Evolutionary conservation across 306 rosid species (phyloP).

Genomic region (Astragalus glycyphyllos): DNA sequence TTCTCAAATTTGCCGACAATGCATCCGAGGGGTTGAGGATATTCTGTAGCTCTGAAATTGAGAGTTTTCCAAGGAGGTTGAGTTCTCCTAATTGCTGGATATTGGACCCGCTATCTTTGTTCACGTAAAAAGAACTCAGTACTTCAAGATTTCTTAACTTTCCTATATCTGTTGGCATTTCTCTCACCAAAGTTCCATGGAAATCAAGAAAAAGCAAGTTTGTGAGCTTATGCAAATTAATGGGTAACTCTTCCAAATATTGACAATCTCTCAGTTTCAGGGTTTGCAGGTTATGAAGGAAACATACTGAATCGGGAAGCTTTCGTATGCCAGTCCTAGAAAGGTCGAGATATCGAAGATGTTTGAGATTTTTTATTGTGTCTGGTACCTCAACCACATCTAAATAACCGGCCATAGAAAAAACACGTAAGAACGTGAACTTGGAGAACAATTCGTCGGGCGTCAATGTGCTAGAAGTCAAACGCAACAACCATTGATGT

Average conservation of each 20-base stretch:
- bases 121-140: slow-evolving; percentile 7
- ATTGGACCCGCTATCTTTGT: background rate
- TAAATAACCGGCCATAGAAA: background rate
- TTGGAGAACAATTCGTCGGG: background rate
- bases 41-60: slow-evolving; percentile 30
- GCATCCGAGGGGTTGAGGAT: slow-evolving; percentile 9
- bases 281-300: slow-evolving; percentile 15
- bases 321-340: background rate
- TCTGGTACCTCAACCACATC: background rate
- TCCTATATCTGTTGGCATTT: background rate
- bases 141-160: slow-evolving; percentile 21
- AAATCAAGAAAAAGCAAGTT: slow-evolving; percentile 16
- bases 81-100: no score
- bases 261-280: background rate
- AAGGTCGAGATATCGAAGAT: slow-evolving; percentile 1
- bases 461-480: background rate
- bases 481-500: no score
- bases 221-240: background rate
- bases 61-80: background rate
- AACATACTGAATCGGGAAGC: slow-evolving; percentile 14
- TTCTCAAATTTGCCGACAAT: background rate
- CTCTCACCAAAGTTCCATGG: background rate
- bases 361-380: background rate
- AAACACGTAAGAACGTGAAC: background rate
- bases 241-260: slow-evolving; percentile 4